Evolutionary conservation across 2,329 filamentous ascomycete genomes (phyloP), one percentile per base, ranked within the genome.

Genomic region (Calonectria leucothoes): DNA sequence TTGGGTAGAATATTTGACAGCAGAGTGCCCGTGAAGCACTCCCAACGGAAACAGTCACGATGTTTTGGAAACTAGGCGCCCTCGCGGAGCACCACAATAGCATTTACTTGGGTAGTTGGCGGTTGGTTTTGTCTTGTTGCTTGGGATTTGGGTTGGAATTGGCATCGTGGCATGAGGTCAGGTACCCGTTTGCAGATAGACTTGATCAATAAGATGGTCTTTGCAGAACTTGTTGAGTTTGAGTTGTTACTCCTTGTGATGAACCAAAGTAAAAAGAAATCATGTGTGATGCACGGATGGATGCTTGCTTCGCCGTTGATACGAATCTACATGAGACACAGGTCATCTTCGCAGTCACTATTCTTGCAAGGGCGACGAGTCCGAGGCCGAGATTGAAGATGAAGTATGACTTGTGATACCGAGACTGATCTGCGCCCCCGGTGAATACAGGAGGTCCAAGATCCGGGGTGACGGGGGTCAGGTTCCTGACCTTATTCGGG

Each of bases 1-100:
- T 71, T 74, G 77, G 67, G 69, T 78, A 77, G 75, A 77, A 68
- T 73, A 68, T 69, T 72, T 37, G 61, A 37, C 67, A 49, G 61
- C 63, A 49, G 55, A 63, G 52, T 68, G 63, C 64, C 27, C 48
- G 37, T 59, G 63, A 52, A 69, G 74, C 76, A 76, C 74, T 69
- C 65, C 35, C 33, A 48, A 69, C 31, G 68, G 72, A 72, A 71
- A 78, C 59, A 57, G 42, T 45, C 57, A 63, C 39, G 48, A 67
- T 66, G 67, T 66, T 65, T 75, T 78, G 73, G 70, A 74, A 72
- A 79, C 66, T 66, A 20, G 71, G 75, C 69, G 73, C 63, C 77
- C 76, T 79, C 75, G 65, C 70, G 77, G 76, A 74, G 77, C 73
- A 76, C 70, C 65, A 67, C 42, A 48, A 52, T 75, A 71, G 73